Base-by-base conservation (phyloP, 176 grass and related monocot genomes). In the Triticum turgidum region DNA sequence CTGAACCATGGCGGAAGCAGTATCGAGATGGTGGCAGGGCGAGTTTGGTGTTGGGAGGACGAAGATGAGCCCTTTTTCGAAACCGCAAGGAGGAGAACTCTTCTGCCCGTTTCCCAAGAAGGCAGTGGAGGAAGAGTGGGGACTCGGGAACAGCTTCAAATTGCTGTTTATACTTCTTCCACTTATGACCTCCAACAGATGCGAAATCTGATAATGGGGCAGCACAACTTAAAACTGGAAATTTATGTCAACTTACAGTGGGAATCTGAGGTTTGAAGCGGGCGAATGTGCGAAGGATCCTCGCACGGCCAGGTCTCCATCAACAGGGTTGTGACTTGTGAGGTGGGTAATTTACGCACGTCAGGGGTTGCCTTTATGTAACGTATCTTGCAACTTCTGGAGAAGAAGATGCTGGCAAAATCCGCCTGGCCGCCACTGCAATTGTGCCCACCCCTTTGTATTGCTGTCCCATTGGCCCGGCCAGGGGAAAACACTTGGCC, bases 1-100 rank as follows among this genome's bases (percentile, higher is more conserved):
- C 90, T 94, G 90, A 92, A 98, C 96, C 93, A 98, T 98, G 84
- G 71, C 67, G 47, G 61, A 78, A 82, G 47, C 17, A 34, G 64
- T 34, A 77, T 37, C 69, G 11, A 33, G 39, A 84, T 42, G 13
- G 81, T 62, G 63, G 24, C 41, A 27, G 33, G 21, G 4, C 80
- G 68, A 59, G 20, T 42, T 68, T 37, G 71, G 62, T 70, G 12
- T 18, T 68, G 61, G 52, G 13, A 45, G 35, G 58, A 47, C 27
- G 49, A 63, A 11, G 27, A 33, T 21, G 61, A 61, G 37, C 30
- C 61, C 14, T 76, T 76, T 75, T 76, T 76, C 2, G 44, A 76
- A 76, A 76, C 73, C 7, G 73, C 14, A 76, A 29, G 73, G 72
- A 51, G 45, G 47, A 77, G 45, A 27, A 54, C 45, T 56, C 47